phyloP scores from a whole-genome alignment of 75 land plant species.

The Gnetum montanum region DNA sequence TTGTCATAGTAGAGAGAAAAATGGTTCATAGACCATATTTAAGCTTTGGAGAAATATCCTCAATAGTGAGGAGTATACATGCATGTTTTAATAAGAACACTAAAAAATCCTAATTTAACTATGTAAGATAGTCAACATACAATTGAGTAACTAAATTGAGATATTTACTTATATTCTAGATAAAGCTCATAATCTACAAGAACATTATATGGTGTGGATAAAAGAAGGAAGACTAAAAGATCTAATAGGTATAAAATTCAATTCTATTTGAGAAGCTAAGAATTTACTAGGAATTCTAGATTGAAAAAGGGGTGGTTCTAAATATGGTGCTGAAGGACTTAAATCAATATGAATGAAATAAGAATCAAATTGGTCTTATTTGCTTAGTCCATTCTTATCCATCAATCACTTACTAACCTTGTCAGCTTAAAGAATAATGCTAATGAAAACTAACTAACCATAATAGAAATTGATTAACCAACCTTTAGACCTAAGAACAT shows the following conservation, averaged over 20 bases:
- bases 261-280: slow-evolving; percentile 10
- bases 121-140: slow-evolving; percentile 17
- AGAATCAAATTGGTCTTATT: too few species aligned
- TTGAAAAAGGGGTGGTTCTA: slow-evolving; percentile 9
- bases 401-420: too few species aligned
- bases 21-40: too few species aligned
- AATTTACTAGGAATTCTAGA: slow-evolving; percentile 9
- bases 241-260: slow-evolving; percentile 12
- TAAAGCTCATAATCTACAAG: slow-evolving; percentile 12
- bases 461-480: too few species aligned
- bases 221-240: slow-evolving; percentile 19
- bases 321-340: slow-evolving; percentile 19
- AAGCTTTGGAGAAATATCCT: too few species aligned
- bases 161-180: slow-evolving; percentile 9
- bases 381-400: too few species aligned
- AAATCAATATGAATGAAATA: too few species aligned
- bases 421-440: too few species aligned
- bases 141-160: slow-evolving; percentile 9
- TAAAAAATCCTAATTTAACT: not conserved
- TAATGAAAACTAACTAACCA: too few species aligned
- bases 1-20: too few species aligned
- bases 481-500: too few species aligned
- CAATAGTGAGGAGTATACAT: slow-evolving; percentile 1
- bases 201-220: slow-evolving; percentile 11
- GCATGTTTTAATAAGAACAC: not conserved